Percentiles rank a stretch among this genome's conserved stretches.
These are phyloP conservation scores for Jatropha multifida DNA, from an alignment of 441 rosid genomes.

Conservation along the genomic window DNA sequence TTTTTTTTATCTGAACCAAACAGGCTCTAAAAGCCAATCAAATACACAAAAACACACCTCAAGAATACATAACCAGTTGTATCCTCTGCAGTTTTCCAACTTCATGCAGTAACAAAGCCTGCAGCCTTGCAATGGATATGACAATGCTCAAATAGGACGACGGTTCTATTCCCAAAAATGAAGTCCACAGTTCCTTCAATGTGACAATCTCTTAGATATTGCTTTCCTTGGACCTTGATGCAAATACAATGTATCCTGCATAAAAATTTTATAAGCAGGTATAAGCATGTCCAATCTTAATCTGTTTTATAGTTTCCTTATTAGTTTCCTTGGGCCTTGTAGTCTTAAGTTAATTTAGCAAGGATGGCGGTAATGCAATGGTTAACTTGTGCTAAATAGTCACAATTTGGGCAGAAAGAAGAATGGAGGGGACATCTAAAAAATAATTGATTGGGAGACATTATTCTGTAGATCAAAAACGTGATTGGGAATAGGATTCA, in stretches of 20 bases:
- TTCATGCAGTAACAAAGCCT: slow-evolving; percentile 85
- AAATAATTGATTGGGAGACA: no score
- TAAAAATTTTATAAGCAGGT: slow-evolving; percentile 17
- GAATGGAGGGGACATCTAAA: no score
- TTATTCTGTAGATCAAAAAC: slow-evolving; percentile 46
- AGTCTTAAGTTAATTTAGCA: no score
- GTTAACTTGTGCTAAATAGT: no score
- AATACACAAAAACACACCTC: slow-evolving; percentile 45
- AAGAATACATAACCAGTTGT: slow-evolving; percentile 87
- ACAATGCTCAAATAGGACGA: slow-evolving; percentile 30
- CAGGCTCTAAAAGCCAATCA: not conserved
- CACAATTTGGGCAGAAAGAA: no score
- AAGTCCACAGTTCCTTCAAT: slow-evolving; percentile 93
- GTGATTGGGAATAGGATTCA: slow-evolving; percentile 46
- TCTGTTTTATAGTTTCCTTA: no score
- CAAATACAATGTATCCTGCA: slow-evolving; percentile 52
- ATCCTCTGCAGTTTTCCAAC: slow-evolving; percentile 91
- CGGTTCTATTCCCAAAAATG: slow-evolving; percentile 92
- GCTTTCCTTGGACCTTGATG: slow-evolving; percentile 68
- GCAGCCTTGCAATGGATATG: not conserved
- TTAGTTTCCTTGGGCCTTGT: no score
- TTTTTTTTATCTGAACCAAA: no score
- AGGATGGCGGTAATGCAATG: no score
- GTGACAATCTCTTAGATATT: slow-evolving; percentile 82
- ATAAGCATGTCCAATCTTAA: no score